Percentiles rank a stretch among this genome's conserved stretches.
phyloP scores from a whole-genome alignment of 257 asterid genomes.

The Lithospermum erythrorhizon region DNA sequence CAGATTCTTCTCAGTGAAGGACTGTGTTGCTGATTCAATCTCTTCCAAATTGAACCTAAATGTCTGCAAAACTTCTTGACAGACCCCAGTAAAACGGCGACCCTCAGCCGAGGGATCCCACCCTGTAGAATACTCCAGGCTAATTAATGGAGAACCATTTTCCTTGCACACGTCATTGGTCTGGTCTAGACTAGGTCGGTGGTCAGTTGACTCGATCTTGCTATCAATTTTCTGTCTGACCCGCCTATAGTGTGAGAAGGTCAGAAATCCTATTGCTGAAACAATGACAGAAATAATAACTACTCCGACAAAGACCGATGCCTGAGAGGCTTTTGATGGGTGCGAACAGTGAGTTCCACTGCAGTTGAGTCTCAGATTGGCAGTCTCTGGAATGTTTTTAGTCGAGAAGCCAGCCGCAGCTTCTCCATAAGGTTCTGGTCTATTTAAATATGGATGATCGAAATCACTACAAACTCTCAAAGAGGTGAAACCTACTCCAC shows the following conservation, averaged over 20 bases:
- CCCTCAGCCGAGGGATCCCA: slow-evolving; percentile 95
- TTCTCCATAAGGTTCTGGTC: slow-evolving; percentile 58
- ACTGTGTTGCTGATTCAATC: slow-evolving; percentile 76
- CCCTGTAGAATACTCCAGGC: slow-evolving; percentile 79
- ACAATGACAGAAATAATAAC: slow-evolving; percentile 28
- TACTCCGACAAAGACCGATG: slow-evolving; percentile 52
- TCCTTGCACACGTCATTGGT: slow-evolving; percentile 37
- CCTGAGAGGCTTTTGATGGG: slow-evolving; percentile 41
- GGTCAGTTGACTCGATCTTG: slow-evolving; percentile 25
- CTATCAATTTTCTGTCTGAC: slow-evolving; percentile 49
- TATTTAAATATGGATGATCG: slow-evolving; percentile 25
- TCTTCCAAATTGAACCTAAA: slow-evolving; percentile 72
- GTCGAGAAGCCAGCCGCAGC: slow-evolving; percentile 33
- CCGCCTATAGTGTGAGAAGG: slow-evolving; percentile 39
- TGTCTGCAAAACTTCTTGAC: slow-evolving; percentile 53
- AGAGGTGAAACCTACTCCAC: slow-evolving; percentile 64
- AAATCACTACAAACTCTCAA: slow-evolving; percentile 40
- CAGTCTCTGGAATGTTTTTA: slow-evolving; percentile 72
- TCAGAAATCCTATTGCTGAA: slow-evolving; percentile 32
- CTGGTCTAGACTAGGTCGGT: slow-evolving; percentile 32
- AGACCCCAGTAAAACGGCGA: slow-evolving; percentile 47
- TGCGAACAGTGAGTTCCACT: slow-evolving; percentile 41
- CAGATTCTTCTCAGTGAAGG: slow-evolving; percentile 63
- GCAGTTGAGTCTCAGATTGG: slow-evolving; percentile 62
- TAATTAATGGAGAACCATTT: slow-evolving; percentile 79